Evolutionary conservation across 192 early-diverging fungal species (phyloP), one percentile per base, ranked within the genome.

Genomic region (Backusella luteola): DNA sequence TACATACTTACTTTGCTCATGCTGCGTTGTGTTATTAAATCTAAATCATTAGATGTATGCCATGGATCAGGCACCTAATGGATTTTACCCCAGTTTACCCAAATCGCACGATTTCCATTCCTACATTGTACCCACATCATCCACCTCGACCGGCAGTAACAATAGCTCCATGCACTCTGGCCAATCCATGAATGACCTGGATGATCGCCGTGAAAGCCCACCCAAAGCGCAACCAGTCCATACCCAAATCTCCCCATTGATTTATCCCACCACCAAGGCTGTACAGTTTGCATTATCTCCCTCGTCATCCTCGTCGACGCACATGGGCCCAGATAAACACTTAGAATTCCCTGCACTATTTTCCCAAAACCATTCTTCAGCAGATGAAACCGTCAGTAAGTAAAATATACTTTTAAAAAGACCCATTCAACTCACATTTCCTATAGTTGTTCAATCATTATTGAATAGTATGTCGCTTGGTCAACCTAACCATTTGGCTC

Each of bases 141-240:
- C 73, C 1, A 74, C 73, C 6, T 74, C 73, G n/a, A 74, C 73
- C 15, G 73, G 70, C 14, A 71, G 73, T 74, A 74, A 66, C 52
- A 74, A 74, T 35, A 74, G 73, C 38, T 74, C 73, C 4, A 56
- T 74, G 49, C 73, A 74, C 34, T 74, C 73, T 56, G 59, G 73
- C 15, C 73, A 74, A 41, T 74, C 73, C 14, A 66, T 74, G 38
- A 53, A 36, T 29, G 73, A 74, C 44, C 14, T 71, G 26, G 70
- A 71, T 32, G 70, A 71, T 32, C 70, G 42, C 42, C 70, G 36
- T 70, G 35, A 49, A 32, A 71, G 39, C 17, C 42, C 70, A 0
- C 70, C 70, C 46, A 71, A 69, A 41, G 15, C 42, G 39, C 29
- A 23, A 34, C 49, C 26, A 49, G 26, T 26, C 17, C 39, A 71